Percentiles rank a stretch among this genome's conserved stretches.
Conservation (phyloP, 371 early-diverging fungal species). For the Apophysomyces ossiformis region DNA sequence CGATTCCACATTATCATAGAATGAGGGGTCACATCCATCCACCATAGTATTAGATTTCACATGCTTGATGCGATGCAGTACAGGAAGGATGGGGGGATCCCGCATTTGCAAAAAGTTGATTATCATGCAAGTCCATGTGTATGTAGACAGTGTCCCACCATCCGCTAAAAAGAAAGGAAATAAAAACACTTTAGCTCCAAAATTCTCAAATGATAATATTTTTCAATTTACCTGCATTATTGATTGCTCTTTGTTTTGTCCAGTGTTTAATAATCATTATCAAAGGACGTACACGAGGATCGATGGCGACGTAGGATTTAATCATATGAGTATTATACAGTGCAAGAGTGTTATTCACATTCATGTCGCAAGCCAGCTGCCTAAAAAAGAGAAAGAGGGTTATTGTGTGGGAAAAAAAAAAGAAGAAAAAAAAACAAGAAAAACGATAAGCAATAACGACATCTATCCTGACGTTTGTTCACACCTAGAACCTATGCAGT, state of each 20-base stretch:
- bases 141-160: constrained; percentile 94
- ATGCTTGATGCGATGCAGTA: constrained; percentile 70
- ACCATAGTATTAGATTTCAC: constrained; percentile 11
- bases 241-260: constrained; percentile 76
- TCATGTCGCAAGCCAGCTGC: constrained; percentile 80
- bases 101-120: constrained; percentile 90
- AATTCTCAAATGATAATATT: constrained; percentile 6
- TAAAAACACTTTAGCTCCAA: constrained; percentile 21
- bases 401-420: not conserved
- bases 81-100: constrained; percentile 86
- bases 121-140: constrained; percentile 92
- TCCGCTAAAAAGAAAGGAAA: constrained; percentile 50
- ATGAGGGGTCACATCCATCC: constrained; percentile 28
- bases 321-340: constrained; percentile 81
- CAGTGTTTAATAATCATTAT: constrained; percentile 83
- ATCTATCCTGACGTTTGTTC: no score
- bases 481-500: not conserved
- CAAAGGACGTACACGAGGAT: constrained; percentile 80
- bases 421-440: not conserved
- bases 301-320: constrained; percentile 74
- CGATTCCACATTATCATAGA: constrained; percentile 67
- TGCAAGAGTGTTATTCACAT: constrained; percentile 82
- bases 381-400: constrained; percentile 23
- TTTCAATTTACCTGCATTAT: constrained; percentile 63
- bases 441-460: no score